Evolutionary conservation across 2,329 filamentous ascomycete species (phyloP), one percentile per base, ranked within the genome.

Genomic region (Simplicillium aogashimaense): DNA sequence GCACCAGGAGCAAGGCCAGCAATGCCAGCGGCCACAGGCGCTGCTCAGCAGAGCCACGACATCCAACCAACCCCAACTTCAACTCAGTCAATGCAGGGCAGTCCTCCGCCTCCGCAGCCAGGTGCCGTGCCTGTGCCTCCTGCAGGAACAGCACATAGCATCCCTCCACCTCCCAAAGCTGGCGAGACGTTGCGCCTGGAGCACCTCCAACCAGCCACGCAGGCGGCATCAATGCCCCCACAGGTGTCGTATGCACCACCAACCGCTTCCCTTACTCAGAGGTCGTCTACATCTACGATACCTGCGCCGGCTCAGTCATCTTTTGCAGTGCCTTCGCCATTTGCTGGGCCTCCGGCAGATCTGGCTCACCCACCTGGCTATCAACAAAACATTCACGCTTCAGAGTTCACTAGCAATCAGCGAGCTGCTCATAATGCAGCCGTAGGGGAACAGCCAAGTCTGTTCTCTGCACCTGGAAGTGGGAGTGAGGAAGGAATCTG

Each of bases 81-180:
- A 36, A 72, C 69, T 8, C 57, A 53, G 45, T 54, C 55, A 35
- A 45, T 55, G 36, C 45, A 50, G 18, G 44, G 48, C 35, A 60
- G 59, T 13, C 75, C 75, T 36, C 68, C 74, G 41, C 59, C 68
- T 45, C 75, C 76, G 25, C 74, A 79, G 48, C 75, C 76, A 30
- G 75, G 74, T 40, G 70, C 74, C 31, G 61, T 67, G 34, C 76
- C 76, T 31, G 53, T 60, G 35, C 58, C 70, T 37, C 49, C 63
- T 17, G 53, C 52, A 39, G 45, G 45, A n/a, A 49, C 45, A 32
- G 46, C 43, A 34, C 49, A 47, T 32, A 39, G 45, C 34, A 46
- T 73, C 28, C 71, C 71, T 42, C 70, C 72, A 41, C 72, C 73
- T 35, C 72, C 73, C 38, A 74, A 65, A 51, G 63, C 58, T 29